Evolutionary conservation across 495 filamentous ascomycete species (phyloP).

Genomic region (Aspergillus conjunctus): DNA sequence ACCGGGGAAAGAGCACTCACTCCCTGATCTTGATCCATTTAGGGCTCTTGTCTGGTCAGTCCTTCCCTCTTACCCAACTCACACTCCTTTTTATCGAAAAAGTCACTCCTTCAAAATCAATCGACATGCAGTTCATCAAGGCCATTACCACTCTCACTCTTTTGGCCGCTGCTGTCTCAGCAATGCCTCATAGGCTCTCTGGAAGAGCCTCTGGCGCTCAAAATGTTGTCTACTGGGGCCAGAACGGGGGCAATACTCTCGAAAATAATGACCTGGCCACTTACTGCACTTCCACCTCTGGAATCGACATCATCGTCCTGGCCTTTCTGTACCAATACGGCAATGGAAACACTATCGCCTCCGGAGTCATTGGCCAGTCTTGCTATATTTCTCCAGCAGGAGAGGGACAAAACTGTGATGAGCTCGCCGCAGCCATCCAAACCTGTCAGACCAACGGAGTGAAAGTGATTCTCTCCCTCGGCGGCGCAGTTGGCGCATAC

Average conservation of each 20-base stretch:
- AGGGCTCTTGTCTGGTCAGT: not conserved
- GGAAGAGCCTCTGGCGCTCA: not conserved
- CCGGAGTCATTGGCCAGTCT: not conserved
- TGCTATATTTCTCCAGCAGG: not conserved
- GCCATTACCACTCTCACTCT: not conserved
- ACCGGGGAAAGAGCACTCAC: not conserved
- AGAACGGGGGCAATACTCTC: not conserved
- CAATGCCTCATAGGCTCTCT: not conserved
- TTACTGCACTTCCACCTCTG: not conserved
- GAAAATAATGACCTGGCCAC: not conserved
- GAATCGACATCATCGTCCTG: not conserved
- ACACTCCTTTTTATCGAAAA: not conserved
- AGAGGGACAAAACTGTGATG: not conserved
- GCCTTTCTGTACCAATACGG: conserved; percentile 1
- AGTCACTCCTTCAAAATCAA: not conserved
- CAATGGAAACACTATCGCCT: not conserved
- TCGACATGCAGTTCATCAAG: not conserved
- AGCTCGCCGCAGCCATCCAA: not conserved
- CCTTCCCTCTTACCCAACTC: not conserved
- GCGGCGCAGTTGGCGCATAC: not conserved
- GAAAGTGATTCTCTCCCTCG: not conserved
- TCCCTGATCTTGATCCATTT: not conserved
- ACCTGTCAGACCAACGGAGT: not conserved
- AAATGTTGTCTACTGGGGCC: not conserved
- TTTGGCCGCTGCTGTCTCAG: not conserved